phyloP scores from a whole-genome alignment of 352 stramenopile genomes.

The Phytophthora kernoviae region DNA sequence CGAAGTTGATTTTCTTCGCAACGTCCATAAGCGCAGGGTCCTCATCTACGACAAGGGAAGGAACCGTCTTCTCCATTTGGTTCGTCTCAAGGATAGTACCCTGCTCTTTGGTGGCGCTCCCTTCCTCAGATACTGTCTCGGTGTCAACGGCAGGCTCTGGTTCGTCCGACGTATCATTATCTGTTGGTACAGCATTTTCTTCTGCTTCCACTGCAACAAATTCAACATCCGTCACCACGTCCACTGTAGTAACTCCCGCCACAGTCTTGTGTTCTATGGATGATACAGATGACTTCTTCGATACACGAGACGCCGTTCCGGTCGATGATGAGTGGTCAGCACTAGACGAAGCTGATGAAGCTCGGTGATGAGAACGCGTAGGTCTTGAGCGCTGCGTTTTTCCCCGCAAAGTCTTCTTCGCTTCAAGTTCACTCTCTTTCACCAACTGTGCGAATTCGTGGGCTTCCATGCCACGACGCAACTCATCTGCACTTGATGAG shows the following conservation, averaged over 20 bases:
- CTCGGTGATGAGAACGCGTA: slow-evolving; percentile 6
- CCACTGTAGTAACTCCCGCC: background rate
- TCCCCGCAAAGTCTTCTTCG: slow-evolving; percentile 15
- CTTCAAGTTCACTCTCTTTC: slow-evolving; percentile 29
- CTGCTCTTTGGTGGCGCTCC: slow-evolving; percentile 2
- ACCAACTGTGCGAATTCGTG: slow-evolving; percentile 48
- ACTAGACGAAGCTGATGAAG: slow-evolving; percentile 23
- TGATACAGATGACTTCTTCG: slow-evolving; percentile 35
- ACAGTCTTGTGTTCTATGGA: slow-evolving; percentile 23
- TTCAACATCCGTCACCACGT: slow-evolving; percentile 1
- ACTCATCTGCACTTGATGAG: slow-evolving; percentile 45
- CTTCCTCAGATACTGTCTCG: background rate
- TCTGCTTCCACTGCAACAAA: slow-evolving; percentile 1
- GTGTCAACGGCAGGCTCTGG: background rate
- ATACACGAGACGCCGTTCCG: slow-evolving; percentile 15
- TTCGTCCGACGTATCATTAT: slow-evolving; percentile 3
- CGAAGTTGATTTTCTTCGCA: slow-evolving; percentile 45
- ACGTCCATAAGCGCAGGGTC: slow-evolving; percentile 23
- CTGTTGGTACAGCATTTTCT: background rate
- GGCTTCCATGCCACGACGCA: slow-evolving; percentile 57
- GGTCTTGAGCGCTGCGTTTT: slow-evolving; percentile 14
- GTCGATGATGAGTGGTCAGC: slow-evolving; percentile 24
- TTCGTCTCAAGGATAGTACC: background rate
- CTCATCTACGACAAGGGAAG: slow-evolving; percentile 14
- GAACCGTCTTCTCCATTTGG: slow-evolving; percentile 9